Conservation (phyloP, 1,284 basidiomycete species). For the Athelia sp. region DNA sequence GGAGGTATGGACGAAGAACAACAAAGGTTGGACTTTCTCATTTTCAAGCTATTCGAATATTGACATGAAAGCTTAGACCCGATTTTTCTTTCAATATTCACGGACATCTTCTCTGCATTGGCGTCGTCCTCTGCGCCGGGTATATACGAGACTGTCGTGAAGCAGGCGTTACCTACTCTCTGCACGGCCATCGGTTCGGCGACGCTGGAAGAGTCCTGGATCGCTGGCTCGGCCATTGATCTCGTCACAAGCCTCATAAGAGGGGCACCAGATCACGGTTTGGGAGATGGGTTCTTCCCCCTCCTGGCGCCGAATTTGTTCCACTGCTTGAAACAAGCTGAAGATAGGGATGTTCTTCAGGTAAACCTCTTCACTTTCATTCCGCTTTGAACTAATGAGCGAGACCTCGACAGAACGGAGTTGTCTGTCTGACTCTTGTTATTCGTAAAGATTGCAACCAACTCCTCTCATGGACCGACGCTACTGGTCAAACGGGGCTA, state of each 20-base stretch:
- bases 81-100: slow-evolving; percentile 81
- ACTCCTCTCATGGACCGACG: slow-evolving; percentile 71
- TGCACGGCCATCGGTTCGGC: slow-evolving; percentile 58
- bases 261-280: slow-evolving; percentile 57
- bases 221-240: slow-evolving; percentile 77
- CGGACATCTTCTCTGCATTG: slow-evolving; percentile 75
- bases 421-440: slow-evolving; percentile 77
- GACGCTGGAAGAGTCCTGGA: slow-evolving; percentile 62
- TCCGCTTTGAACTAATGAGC: slow-evolving; percentile 3
- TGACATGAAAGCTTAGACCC: slow-evolving; percentile 55
- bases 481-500: slow-evolving; percentile 67
- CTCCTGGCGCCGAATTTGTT: slow-evolving; percentile 75
- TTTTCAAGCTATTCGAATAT: not conserved
- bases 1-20: slow-evolving; percentile 81
- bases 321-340: slow-evolving; percentile 56
- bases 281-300: slow-evolving; percentile 76
- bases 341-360: slow-evolving; percentile 84
- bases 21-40: slow-evolving; percentile 51
- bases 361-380: no score
- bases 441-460: slow-evolving; percentile 85
- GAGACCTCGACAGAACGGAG: slow-evolving; percentile 60
- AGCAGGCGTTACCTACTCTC: slow-evolving; percentile 69
- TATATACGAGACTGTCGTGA: slow-evolving; percentile 69
- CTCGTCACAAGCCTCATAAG: slow-evolving; percentile 67
- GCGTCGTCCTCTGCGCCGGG: slow-evolving; percentile 52